Evolutionary conservation across 2,329 filamentous ascomycete species (phyloP), one percentile per base, ranked within the genome.

Genomic region (Fonsecaea monophora): DNA sequence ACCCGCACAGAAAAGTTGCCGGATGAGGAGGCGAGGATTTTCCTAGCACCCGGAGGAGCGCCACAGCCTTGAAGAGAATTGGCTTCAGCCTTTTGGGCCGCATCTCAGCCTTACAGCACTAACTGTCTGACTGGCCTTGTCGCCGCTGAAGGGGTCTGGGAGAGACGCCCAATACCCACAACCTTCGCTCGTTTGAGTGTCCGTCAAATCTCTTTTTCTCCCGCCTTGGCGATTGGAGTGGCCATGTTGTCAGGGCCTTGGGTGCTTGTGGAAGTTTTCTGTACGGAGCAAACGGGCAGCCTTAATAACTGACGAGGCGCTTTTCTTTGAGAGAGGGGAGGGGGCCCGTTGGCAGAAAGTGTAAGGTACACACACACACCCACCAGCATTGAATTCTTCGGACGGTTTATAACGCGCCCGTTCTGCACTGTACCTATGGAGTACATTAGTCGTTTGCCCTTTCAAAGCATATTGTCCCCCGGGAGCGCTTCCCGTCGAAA

Each of bases 11-110:
- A 54, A 53, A 53, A 21, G 48, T 54, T 21, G 18, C 48, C 6
- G 30, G 59, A 61, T 18, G 34, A 61, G 59, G 59, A 61, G 59
- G 59, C 59, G 59, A 53, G 48, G 38, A 53, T 40, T 42, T 32
- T 5, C 48, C 59, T 61, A 35, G 59, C 37, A 48, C 37, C 53
- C 25, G 38, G 30, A 37, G 38, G 30, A 37, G 38, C 60, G 60
- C 60, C 60, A 62, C 60, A 30, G 45, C 45, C 8, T 50, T 18
- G 18, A 50, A 2, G 18, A 50, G 40, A 45, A 5, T 12, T 50
- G 8, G 45, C 45, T 50, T 10, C 45, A 21, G 6, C 45, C 45
- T 25, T 50, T 50, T 25, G 13, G 42, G 18, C 45, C 45, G 21
- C 10, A 50, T 50, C 45, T 56, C 60, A 56, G 60, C 60, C 53